Evolutionary conservation across 129 eudicot genomes (phyloP), one percentile per base, ranked within the genome.

Genomic region (Sambucus nigra): DNA sequence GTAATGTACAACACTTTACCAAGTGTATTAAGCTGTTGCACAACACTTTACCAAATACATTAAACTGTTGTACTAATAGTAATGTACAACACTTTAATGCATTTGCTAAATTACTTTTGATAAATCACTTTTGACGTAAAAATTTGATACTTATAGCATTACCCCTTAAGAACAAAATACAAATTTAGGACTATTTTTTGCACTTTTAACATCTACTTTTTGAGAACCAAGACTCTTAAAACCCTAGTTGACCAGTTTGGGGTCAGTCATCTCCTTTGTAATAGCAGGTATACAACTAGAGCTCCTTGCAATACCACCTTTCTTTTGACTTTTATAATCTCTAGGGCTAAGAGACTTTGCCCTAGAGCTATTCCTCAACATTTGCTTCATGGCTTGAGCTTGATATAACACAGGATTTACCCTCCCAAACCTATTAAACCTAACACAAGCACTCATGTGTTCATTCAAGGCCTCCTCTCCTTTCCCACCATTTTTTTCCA

Each of bases 261-360:
- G 48, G 9, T 71, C 78, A 20, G 17, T 61, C 20, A 85, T 62
- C 53, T 85, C 93, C 70, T 59, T 68, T 0, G 79, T 67, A 44
- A 86, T 69, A 0, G 96, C 76, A 22, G 94, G 88, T 23, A 87
- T 82, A 67, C 96, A 87, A 47, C 96, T 87, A 17, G 96, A 79
- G 55, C 96, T 87, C 82, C 96, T 73, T 7, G 84, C 53, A 27
- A 86, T 61, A 2, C 87, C 91, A 23, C 78, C 84, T 32, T 64
- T 76, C 19, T 32, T 73, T 5, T 39, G 57, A 55, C 64, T 62
- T 40, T 73, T 79, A 10, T 21, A 61, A 59, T 76, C 88, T 38
- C 80, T 73, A 44, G 88, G 88, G 69, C 93, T 82, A 19, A 78
- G 67, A 1, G 82, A 78, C 29, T 82, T 82, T 0, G 63, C 79